phyloP scores from a whole-genome alignment of 805 yeast genomes.

The Cyberlindnera xylosilytica region DNA sequence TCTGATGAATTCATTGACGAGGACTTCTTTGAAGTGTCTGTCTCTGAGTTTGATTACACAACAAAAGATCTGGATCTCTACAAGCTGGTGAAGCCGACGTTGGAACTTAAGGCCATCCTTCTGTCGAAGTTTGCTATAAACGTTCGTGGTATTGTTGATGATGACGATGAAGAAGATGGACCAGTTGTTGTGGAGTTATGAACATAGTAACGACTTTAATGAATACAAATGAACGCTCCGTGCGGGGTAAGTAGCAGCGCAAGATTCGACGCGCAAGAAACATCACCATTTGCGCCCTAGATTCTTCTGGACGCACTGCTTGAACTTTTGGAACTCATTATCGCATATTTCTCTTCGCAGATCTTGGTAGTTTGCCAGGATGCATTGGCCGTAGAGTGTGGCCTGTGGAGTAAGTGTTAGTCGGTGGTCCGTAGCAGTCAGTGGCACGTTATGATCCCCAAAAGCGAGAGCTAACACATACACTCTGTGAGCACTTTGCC shows the following conservation, averaged over 20 bases:
- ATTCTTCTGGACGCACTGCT: conserved; percentile 12
- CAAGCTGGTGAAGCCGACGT: conserved; percentile 15
- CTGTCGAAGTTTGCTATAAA: conserved; percentile 16
- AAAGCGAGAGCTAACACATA: conserved; percentile 1
- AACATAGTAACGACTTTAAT: background rate
- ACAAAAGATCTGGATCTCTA: conserved; percentile 22
- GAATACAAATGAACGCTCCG: too few relatives aligned
- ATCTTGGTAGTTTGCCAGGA: conserved; percentile 14
- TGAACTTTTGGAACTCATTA: conserved; percentile 12
- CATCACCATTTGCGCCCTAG: conserved; percentile 2
- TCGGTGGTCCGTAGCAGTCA: background rate
- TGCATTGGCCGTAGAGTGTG: conserved; percentile 15
- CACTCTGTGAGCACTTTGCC: conserved; percentile 11
- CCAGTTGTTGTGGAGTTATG: conserved; percentile 25
- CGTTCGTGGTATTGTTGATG: conserved; percentile 19
- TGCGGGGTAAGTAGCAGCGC: too few relatives aligned
- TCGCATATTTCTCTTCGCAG: conserved; percentile 12
- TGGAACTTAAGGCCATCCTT: conserved; percentile 17
- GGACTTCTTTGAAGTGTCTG: conserved; percentile 17
- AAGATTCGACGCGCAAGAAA: background rate
- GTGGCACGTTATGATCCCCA: background rate
- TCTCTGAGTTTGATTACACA: conserved; percentile 26
- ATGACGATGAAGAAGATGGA: conserved; percentile 25
- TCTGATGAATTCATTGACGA: conserved; percentile 31
- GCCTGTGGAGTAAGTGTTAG: conserved; percentile 3